These are phyloP conservation scores for Malassezia vespertilionis DNA, from an alignment of 1,284 basidiomycete species.

Conservation along the genomic window DNA sequence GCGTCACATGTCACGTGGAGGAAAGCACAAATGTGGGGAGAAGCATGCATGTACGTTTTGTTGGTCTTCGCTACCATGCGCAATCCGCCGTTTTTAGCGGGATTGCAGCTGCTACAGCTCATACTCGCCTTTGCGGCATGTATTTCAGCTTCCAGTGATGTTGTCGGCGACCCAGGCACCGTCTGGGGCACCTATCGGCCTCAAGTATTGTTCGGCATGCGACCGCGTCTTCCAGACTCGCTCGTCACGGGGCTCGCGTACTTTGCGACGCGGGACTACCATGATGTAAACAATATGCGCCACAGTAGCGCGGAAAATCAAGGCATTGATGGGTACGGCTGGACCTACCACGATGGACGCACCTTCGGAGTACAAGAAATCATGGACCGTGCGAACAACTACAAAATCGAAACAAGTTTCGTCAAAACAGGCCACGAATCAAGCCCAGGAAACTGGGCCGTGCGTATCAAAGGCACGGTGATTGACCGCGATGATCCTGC, in stretches of 20 bases:
- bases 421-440: constrained; percentile 55
- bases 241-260: constrained; percentile 83
- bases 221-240: constrained; percentile 70
- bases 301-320: constrained; percentile 85
- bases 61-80: too few relatives aligned
- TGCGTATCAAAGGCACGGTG: constrained; percentile 70
- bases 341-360: constrained; percentile 74
- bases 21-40: too few relatives aligned
- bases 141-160: too few relatives aligned
- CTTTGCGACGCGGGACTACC: constrained; percentile 49
- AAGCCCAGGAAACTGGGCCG: constrained; percentile 65
- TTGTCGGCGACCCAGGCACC: constrained; percentile 51
- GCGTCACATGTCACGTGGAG: too few relatives aligned
- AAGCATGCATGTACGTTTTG: too few relatives aligned
- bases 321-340: constrained; percentile 67
- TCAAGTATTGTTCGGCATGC: constrained; percentile 81
- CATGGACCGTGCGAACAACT: constrained; percentile 68
- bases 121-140: too few relatives aligned
- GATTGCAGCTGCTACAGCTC: too few relatives aligned
- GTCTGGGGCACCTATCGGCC: constrained; percentile 84
- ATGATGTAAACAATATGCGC: constrained; percentile 49
- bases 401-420: constrained; percentile 70
- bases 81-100: too few relatives aligned
- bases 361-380: constrained; percentile 74
- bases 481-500: constrained; percentile 55